Base-by-base conservation (phyloP, 1,284 basidiomycete genomes). In the Athelia sp. region DNA sequence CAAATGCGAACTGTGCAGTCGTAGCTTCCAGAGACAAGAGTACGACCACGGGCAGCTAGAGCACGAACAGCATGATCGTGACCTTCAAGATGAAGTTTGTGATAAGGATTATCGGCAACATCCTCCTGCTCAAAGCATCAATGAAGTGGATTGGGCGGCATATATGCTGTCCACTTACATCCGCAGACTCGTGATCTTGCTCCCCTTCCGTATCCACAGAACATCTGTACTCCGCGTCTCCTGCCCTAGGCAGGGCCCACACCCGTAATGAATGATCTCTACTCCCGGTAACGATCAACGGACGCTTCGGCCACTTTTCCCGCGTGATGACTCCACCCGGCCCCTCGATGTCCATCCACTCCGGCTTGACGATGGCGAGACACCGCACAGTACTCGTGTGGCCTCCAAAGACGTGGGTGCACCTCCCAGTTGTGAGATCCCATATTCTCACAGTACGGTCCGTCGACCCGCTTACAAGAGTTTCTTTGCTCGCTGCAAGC, bases 391-490 rank as follows among this genome's bases (percentile, higher is more conserved):
- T 98, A 59, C 90, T 93, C 21, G 91, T 95, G 67, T 98, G 94
- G 0, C 94, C 94, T 34, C 88, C 84, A 64, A 98, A 97, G 32
- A 93, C 81, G 67, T 97, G 94, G 2, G 87, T 91, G 64, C 91
- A 93, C 46, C 75, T 74, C 2, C 89, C 87, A 9, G 80, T 84
- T 31, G 78, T 72, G 46, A 97, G 73, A 64, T 96, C 87, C 95
- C 95, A 98, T 45, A 97, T 87, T 42, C 95, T 82, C 35, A 98
- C 90, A 1, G 92, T 96, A 29, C 94, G 83, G 70, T 98, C 94
- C 4, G 95, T 98, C 31, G 90, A 92, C 17, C 94, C 95, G 53
- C 87, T 93, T 53, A 98, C 94, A 11, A 98, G 81, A 1, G 84
- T 88, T 61, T 96, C 87, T 62, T 89, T 84, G 51, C 78, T 85